Evolutionary conservation across 2,329 filamentous ascomycete species (phyloP), one percentile per base, ranked within the genome.

Genomic region (Saccharata proteae): DNA sequence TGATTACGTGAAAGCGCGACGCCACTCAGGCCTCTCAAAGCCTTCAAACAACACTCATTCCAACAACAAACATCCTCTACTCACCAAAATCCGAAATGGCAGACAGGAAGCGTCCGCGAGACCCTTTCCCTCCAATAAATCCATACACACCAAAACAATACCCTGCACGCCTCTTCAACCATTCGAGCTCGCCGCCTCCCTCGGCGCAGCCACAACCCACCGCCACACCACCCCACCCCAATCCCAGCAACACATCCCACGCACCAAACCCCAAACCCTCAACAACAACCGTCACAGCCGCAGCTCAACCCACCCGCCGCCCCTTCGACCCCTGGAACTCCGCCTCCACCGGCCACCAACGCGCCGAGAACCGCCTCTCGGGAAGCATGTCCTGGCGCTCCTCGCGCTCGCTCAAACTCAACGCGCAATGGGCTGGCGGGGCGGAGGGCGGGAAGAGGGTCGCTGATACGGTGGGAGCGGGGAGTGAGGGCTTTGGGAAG

Each of bases 281-380:
- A n/a, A 7, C 22, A 8, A n/a, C 25, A 29, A 24, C 36, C 17
- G 18, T 23, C 11, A 22, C 29, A 15, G 32, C 34, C 32, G 40
- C 41, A 13, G 34, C 36, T 11, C 38, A 43, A 8, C 30, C 49
- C 6, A 33, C 40, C 5, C 51, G 46, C 28, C 43, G 38, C 24
- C 40, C 51, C 37, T 80, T 78, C 45, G 77, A 80, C 52, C 65
- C 73, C 4, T 81, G 75, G 74, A 84, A 84, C 56, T 77, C 75
- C 10, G 72, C 74, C 9, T 74, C 77, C 5, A 77, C 78, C 1
- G 82, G 82, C 26, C 83, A 93, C 51, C 85, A 93, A 55, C 69
- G 74, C 23, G 73, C 80, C 24, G 80, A 88, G 37, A 76, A 73
- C 37, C 58, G 62, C 3, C 65, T 78, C 2, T 69, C 71, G 2